phyloP scores from a whole-genome alignment of 495 filamentous ascomycete species.

The Aspergillus wentii region DNA sequence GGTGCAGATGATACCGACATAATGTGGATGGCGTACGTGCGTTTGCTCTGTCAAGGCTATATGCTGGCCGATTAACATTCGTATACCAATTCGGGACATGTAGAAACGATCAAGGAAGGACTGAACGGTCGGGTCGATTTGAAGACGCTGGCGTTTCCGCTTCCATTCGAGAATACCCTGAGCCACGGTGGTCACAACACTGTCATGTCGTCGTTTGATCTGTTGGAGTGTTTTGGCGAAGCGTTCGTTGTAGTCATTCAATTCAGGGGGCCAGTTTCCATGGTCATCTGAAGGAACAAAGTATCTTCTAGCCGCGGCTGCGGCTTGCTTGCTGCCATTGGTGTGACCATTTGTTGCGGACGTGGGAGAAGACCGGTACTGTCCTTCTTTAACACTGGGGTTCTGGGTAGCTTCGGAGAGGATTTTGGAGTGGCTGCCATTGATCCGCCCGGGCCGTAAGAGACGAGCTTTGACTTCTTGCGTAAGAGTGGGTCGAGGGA shows the following conservation, averaged over 20 bases:
- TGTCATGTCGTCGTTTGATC: conserved; percentile 94
- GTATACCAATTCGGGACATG: conserved; percentile 99
- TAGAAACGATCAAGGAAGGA: conserved; percentile 97
- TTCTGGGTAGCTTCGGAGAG: conserved; percentile 82
- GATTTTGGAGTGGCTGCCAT: conserved; percentile 56
- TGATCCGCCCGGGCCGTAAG: conserved; percentile 62
- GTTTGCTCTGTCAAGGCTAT: conserved; percentile 93
- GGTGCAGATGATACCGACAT: conserved; percentile 98
- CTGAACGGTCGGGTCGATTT: conserved; percentile 96
- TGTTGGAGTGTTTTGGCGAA: conserved; percentile 80
- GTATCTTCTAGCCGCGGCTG: conserved; percentile 61
- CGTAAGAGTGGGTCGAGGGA: conserved; percentile 70
- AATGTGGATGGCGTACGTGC: conserved; percentile 78
- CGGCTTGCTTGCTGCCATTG: conserved; percentile 29
- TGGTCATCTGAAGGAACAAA: conserved; percentile 87
- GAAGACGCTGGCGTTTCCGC: conserved; percentile 91
- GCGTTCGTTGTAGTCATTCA: conserved; percentile 87
- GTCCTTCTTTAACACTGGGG: conserved; percentile 80
- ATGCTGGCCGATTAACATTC: conserved; percentile 98
- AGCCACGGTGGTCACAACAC: conserved; percentile 90
- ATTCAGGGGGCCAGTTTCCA: conserved; percentile 88
- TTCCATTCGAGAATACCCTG: conserved; percentile 98
- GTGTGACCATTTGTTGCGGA: conserved; percentile 42
- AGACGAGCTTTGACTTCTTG: conserved; percentile 76
- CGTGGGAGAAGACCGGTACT: conserved; percentile 71